Base-by-base conservation (phyloP, 2,329 filamentous ascomycete species). In the Cladosporium sphaerospermum region DNA sequence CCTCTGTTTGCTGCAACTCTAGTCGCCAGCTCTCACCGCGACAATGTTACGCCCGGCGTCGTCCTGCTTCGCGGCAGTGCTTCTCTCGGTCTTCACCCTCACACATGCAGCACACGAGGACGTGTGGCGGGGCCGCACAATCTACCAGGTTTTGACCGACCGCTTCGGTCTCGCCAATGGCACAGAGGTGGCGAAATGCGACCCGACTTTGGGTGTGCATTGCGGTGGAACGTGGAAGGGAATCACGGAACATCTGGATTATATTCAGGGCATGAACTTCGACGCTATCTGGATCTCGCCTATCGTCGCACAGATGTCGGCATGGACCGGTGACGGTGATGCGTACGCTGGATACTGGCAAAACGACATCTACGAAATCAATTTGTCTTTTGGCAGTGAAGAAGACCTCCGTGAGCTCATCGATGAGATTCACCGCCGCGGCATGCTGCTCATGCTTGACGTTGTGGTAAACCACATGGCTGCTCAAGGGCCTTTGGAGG, bases 71-170 rank as follows among this genome's bases (percentile, higher is more conserved):
- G 23, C 7, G 23, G 23, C 23, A 28, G 23, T 28, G 23, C 23
- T 28, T 3, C 23, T 28, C 5, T 28, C 23, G 23, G 23, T 28
- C 23, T 28, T 28, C 23, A 28, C 23, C 23, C 23, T 28, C 23
- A 28, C 23, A 28, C 23, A 28, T 28, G 62, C 62, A 28, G 68
- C 69, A 8, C 62, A 63, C 40, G 46, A 56, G 16, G 43, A 65
- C 14, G 64, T 71, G 32, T 82, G 78, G 79, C 78, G 77, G 61
- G 70, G 71, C 23, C 75, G 75, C 52, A 79, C 76, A 41, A 81
- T 82, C 52, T 83, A 83, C 63, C 80, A 82, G 67, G 74, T 77
- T 36, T 65, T 83, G 59, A 81, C 79, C 3, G 79, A 82, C 61
- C 76, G 80, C 1, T 75, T 79, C 54, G 79, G 78, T 4, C 73